Percentiles rank a stretch among this genome's conserved stretches.
Evolutionary conservation across 1,139 yeast species (phyloP).

Genomic region (Suhomyces coccinellae): DNA sequence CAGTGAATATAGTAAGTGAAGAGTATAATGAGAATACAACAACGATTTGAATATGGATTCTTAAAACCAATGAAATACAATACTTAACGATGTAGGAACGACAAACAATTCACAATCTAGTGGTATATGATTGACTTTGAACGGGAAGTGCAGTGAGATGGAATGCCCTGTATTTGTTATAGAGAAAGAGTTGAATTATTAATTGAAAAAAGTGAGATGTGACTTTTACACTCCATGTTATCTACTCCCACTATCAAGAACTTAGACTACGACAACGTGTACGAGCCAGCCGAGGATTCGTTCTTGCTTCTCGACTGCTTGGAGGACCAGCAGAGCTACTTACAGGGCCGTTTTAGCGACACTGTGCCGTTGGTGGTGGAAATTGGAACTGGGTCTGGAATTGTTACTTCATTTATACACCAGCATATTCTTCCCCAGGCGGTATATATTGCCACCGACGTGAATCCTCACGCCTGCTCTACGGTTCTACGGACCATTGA

Average conservation of each 20-base stretch:
- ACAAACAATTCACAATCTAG: too few relatives aligned
- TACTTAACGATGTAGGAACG: too few relatives aligned
- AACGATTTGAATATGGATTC: too few relatives aligned
- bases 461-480: constrained; percentile 74
- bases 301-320: constrained; percentile 77
- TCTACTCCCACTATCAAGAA: constrained; percentile 40
- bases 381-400: constrained; percentile 90
- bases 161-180: background rate
- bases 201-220: background rate
- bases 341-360: constrained; percentile 31
- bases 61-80: too few relatives aligned
- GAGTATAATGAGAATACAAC: too few relatives aligned
- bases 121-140: too few relatives aligned
- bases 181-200: background rate
- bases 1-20: too few relatives aligned
- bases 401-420: constrained; percentile 74
- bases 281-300: constrained; percentile 94
- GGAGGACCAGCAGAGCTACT: constrained; percentile 52
- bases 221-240: constrained; percentile 26
- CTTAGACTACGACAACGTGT: constrained; percentile 52
- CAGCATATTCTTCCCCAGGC: constrained; percentile 51
- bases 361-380: constrained; percentile 66
- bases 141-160: too few relatives aligned
- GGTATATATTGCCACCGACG: constrained; percentile 66
- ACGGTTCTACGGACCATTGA: constrained; percentile 53